Base-by-base conservation (phyloP, 768 basidiomycete genomes). In the Cystobasidiopsis lactophilus region DNA sequence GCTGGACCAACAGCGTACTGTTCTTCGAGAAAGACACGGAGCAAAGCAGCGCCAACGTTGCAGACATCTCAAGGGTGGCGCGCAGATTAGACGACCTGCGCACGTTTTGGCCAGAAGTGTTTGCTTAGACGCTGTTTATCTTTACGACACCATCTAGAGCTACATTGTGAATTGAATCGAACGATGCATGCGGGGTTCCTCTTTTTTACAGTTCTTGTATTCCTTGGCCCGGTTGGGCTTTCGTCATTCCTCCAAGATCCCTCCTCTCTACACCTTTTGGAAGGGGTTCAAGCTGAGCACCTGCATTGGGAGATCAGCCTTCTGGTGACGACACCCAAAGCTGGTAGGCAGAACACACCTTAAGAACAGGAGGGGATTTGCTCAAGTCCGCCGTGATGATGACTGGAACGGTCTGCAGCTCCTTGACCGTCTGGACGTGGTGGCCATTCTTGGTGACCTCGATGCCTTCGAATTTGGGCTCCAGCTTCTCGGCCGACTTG, bases 231-330 rank as follows among this genome's bases (percentile, higher is more conserved):
- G 9, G n/a, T n/a, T n/a, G n/a, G 9, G 7, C 26, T 21, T 43
- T 43, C 26, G 19, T 19, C 19, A 43, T 43, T 7, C 24, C n/a
- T 29, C 21, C 23, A 27, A 47, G 14, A 10, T 29, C 23, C 45
- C 23, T 4, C 9, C 14, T 47, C 10, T 47, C 24, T 43, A 30
- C 11, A 21, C 14, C 30, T 13, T 47, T 47, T 29, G 52, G 45
- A 53, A 89, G 7, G 86, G 86, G 64, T 88, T 88, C 63, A 86
- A 82, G 62, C 85, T 86, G 72, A 88, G 88, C 53, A 96, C 86
- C 68, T 93, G 89, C 73, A 96, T 82, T 62, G 95, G 84, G 51
- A 33, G 52, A 52, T 5, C 40, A 43, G 26, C 26, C 23, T 4
- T 23, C 23, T 16, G 45, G n/a, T n/a, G n/a, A n/a, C n/a, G n/a